phyloP scores from a whole-genome alignment of 139 green algal genomes.

The Closterium sp. region DNA sequence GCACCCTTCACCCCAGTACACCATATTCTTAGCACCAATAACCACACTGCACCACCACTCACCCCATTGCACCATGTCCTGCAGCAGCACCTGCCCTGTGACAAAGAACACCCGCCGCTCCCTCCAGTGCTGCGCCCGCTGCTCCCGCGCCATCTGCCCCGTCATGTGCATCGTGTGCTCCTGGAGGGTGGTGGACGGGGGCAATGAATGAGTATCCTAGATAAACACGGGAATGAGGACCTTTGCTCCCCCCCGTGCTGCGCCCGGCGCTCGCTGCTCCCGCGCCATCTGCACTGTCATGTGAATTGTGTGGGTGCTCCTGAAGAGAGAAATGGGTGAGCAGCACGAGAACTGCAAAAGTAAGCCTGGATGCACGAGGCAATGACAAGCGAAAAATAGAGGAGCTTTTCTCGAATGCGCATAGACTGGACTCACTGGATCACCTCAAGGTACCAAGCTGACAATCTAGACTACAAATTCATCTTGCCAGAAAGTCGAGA shows the following conservation, averaged over 20 bases:
- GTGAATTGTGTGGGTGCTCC: not conserved
- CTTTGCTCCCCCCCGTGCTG: conserved; percentile 56
- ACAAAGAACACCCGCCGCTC: conserved; percentile 81
- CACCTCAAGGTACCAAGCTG: no score
- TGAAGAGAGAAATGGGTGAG: not conserved
- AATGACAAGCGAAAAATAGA: not conserved
- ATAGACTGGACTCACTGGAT: no score
- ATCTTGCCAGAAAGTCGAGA: no score
- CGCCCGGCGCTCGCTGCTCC: conserved; percentile 33
- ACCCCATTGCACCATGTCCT: conserved; percentile 70
- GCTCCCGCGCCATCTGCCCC: conserved; percentile 48
- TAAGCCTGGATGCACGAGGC: not conserved
- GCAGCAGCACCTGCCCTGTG: conserved; percentile 85
- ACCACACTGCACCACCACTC: not conserved
- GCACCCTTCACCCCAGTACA: not conserved
- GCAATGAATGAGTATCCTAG: not conserved
- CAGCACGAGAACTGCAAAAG: not conserved
- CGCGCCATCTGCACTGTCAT: conserved; percentile 50
- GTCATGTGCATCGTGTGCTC: conserved; percentile 50
- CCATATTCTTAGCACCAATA: not conserved
- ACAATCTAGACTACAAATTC: no score
- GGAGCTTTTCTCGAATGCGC: no score
- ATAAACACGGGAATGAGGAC: no score
- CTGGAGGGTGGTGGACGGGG: conserved; percentile 23
- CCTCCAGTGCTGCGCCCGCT: conserved; percentile 58